Evolutionary conservation across 768 basidiomycete species (phyloP).

Genomic region (Amyloporia xantha): DNA sequence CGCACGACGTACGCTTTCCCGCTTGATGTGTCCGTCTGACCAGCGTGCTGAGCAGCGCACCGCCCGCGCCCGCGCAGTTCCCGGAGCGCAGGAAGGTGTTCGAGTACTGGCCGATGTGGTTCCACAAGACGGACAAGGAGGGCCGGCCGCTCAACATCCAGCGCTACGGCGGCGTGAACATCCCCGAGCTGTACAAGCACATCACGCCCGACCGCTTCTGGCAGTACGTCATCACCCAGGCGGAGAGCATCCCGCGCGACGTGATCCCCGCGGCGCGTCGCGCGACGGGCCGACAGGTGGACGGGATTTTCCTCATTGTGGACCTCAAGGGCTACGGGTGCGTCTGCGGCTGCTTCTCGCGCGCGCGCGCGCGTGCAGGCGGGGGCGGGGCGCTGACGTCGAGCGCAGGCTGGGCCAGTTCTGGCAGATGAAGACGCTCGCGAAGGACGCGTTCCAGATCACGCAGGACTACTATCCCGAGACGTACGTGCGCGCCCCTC

Average conservation of each 20-base stretch:
- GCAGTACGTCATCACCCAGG: constrained; percentile 56
- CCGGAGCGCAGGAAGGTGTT: constrained; percentile 64
- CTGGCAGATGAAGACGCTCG: constrained; percentile 70
- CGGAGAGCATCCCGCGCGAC: constrained; percentile 58
- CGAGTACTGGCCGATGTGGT: constrained; percentile 72
- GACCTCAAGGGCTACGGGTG: constrained; percentile 69
- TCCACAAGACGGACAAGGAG: constrained; percentile 78
- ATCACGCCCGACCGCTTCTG: constrained; percentile 30
- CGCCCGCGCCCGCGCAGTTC: constrained; percentile 36
- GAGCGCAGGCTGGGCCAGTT: constrained; percentile 51
- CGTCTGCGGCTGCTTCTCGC: background rate
- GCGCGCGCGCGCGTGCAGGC: background rate
- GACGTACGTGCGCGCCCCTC: constrained; percentile 57
- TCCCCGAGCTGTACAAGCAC: constrained; percentile 24
- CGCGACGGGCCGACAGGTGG: constrained; percentile 43
- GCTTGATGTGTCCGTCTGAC: background rate
- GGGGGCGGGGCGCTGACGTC: background rate
- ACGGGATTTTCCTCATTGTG: constrained; percentile 53
- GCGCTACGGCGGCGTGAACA: constrained; percentile 50
- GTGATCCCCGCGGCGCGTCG: constrained; percentile 58
- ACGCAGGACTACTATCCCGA: constrained; percentile 78
- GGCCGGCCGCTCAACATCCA: constrained; percentile 70
- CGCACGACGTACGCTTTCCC: constrained; percentile 52
- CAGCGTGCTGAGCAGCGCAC: background rate
- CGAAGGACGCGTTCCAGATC: constrained; percentile 57